Conservation (phyloP, 345 rosid species). For the Eucalyptus cladocalyx region DNA sequence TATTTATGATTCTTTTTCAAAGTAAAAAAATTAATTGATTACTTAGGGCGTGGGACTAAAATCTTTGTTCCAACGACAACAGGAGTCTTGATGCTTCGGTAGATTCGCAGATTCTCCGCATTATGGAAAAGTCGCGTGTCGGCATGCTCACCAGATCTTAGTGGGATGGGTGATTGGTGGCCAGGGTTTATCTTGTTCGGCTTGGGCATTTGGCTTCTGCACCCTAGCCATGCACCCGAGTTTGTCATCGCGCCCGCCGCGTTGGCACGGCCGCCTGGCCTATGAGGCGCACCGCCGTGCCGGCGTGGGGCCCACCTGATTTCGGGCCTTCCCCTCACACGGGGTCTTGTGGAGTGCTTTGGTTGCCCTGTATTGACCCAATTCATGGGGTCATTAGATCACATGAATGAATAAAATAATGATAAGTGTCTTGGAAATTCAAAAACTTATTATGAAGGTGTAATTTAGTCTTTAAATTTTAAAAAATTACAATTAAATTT, state of each 20-base stretch:
- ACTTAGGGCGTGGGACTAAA: background rate
- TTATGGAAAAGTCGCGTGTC: background rate
- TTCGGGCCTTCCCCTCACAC: no score
- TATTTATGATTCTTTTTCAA: background rate
- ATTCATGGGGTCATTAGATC: background rate
- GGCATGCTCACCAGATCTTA: background rate
- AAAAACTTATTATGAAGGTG: accelerated
- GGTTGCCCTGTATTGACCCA: background rate
- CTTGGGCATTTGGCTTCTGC: no score
- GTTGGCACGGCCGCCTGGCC: accelerated
- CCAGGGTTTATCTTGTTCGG: no score
- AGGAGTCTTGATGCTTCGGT: background rate
- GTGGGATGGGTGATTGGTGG: background rate
- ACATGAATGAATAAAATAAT: accelerated
- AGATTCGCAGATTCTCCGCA: background rate
- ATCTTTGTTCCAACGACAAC: background rate
- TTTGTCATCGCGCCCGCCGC: background rate
- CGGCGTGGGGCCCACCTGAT: background rate
- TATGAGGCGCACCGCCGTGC: accelerated
- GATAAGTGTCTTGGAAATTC: no score
- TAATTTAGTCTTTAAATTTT: accelerated
- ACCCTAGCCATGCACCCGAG: background rate
- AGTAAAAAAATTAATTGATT: background rate
- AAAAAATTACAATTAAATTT: no score
- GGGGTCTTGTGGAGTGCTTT: accelerated